Evolutionary conservation across 2,329 filamentous ascomycete genomes (phyloP).

Genomic region (Ploettnerulaceae sp.): DNA sequence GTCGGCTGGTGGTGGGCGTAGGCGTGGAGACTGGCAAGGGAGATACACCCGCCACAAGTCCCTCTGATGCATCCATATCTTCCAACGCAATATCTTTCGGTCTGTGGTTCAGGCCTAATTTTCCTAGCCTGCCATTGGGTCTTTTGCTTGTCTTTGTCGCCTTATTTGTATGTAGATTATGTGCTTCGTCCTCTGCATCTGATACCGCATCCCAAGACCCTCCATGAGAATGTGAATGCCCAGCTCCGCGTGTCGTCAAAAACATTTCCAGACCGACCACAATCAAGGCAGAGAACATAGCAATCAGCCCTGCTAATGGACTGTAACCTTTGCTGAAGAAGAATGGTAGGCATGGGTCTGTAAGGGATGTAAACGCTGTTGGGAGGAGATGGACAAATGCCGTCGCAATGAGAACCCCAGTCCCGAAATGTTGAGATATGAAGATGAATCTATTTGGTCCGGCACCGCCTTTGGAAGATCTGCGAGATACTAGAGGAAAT

Average conservation of each 20-base stretch:
- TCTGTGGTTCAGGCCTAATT: constrained; percentile 35
- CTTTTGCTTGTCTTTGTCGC: constrained; percentile 20
- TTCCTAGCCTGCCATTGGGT: constrained; percentile 28
- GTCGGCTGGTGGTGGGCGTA: constrained; percentile 19
- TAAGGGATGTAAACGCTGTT: constrained; percentile 55
- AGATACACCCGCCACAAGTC: constrained; percentile 54
- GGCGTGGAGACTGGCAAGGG: constrained; percentile 54
- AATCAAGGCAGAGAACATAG: constrained; percentile 74
- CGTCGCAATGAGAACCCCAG: constrained; percentile 76
- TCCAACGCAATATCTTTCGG: constrained; percentile 47
- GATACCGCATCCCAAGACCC: constrained; percentile 28
- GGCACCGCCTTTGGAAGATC: constrained; percentile 27
- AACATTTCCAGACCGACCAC: constrained; percentile 88
- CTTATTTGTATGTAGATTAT: constrained; percentile 34
- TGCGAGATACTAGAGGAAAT: constrained; percentile 33
- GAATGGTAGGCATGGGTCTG: constrained; percentile 62
- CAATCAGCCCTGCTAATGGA: constrained; percentile 74
- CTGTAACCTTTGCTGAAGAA: constrained; percentile 78
- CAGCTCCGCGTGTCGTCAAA: constrained; percentile 66
- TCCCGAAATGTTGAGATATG: constrained; percentile 65
- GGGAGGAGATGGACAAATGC: constrained; percentile 69
- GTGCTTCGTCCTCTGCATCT: constrained; percentile 40
- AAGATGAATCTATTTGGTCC: constrained; percentile 41
- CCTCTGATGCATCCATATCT: constrained; percentile 48
- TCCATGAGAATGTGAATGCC: constrained; percentile 54